phyloP scores from a whole-genome alignment of 129 eudicot genomes.

The Sambucus nigra region DNA sequence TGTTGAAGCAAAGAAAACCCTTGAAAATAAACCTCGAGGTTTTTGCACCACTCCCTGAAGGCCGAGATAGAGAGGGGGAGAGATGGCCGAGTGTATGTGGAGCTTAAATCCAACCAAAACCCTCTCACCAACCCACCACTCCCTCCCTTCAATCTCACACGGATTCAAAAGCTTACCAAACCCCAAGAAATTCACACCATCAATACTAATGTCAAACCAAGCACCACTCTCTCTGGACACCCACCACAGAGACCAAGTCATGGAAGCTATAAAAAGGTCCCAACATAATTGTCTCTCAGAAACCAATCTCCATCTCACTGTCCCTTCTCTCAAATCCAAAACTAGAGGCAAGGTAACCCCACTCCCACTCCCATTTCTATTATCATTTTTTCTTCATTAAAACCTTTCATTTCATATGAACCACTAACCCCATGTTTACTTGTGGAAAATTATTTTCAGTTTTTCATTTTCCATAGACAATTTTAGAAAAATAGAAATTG shows the following conservation, averaged over 20 bases:
- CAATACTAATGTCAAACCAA: constrained; percentile 36
- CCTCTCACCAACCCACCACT: constrained; percentile 20
- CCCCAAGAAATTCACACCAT: constrained; percentile 9
- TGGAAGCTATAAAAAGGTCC: constrained; percentile 38
- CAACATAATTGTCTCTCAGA: constrained; percentile 66
- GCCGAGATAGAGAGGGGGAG: background rate
- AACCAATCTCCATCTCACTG: constrained; percentile 62
- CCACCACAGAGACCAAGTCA: constrained; percentile 47
- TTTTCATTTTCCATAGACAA: no score
- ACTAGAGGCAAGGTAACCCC: constrained; percentile 89
- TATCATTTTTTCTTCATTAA: no score
- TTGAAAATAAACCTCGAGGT: no score
- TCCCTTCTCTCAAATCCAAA: constrained; percentile 70
- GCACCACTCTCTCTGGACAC: constrained; percentile 27
- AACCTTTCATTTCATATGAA: no score
- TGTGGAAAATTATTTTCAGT: no score
- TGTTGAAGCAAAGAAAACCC: no score
- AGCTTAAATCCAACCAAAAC: constrained; percentile 55
- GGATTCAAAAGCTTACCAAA: constrained; percentile 10
- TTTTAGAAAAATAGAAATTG: no score
- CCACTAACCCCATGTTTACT: no score
- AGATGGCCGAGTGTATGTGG: constrained; percentile 22
- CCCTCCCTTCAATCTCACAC: constrained; percentile 9
- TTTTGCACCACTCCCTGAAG: no score
- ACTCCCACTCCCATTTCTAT: no score